phyloP scores from a whole-genome alignment of 148 eudicot species.

The Euryodendron excelsum region DNA sequence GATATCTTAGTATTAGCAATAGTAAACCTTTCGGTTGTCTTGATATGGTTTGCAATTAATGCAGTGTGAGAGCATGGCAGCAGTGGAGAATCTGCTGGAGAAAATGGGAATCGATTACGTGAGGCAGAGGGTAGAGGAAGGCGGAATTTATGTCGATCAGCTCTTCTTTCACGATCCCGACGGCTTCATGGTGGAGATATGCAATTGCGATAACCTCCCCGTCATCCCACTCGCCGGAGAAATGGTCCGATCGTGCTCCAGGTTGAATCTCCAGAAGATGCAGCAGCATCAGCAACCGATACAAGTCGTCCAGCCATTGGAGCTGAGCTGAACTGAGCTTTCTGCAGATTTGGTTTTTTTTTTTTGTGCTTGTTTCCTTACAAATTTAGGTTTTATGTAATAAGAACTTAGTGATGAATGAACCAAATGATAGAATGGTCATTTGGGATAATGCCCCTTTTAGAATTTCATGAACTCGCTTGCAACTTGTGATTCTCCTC shows the following conservation, averaged over 20 bases:
- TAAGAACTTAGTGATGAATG: no score
- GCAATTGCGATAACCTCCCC: constrained; percentile 81
- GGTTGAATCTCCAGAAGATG: constrained; percentile 35
- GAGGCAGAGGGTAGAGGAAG: constrained; percentile 66
- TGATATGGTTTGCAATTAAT: no score
- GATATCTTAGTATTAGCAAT: no score
- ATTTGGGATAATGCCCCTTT: no score
- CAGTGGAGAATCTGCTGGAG: constrained; percentile 69
- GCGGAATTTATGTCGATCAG: constrained; percentile 72
- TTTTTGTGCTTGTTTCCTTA: neutral
- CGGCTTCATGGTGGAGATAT: constrained; percentile 90
- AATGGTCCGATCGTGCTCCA: constrained; percentile 57
- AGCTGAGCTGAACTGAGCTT: neutral
- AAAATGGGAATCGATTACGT: constrained; percentile 64
- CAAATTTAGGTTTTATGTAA: no score
- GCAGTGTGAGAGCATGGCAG: constrained; percentile 87
- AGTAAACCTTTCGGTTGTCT: no score
- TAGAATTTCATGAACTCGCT: no score
- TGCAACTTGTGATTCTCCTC: no score
- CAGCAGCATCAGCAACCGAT: constrained; percentile 41
- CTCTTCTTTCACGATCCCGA: constrained; percentile 91
- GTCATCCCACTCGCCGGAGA: constrained; percentile 61
- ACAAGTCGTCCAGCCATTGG: constrained; percentile 32
- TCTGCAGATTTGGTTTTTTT: no score
- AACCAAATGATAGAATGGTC: no score